Evolutionary conservation across 441 rosid genomes (phyloP).

Genomic region (Aquilaria agallochum): DNA sequence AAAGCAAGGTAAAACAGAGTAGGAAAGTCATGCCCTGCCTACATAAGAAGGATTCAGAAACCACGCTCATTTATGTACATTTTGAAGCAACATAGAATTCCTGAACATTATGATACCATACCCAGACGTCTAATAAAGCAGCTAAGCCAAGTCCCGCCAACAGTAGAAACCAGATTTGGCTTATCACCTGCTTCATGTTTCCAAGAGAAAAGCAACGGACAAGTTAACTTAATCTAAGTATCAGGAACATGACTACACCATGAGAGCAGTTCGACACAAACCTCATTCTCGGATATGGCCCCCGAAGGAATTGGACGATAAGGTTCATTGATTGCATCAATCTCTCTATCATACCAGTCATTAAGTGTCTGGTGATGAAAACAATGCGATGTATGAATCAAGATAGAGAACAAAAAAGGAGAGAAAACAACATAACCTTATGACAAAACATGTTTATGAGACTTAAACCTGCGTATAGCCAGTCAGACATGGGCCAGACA

Average conservation of each 20-base stretch:
- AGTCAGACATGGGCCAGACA: slow-evolving; percentile 97
- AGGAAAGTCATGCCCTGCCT: slow-evolving; percentile 93
- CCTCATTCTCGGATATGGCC: slow-evolving; percentile 92
- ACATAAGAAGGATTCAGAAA: slow-evolving; percentile 25
- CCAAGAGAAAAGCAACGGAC: slow-evolving; percentile 2
- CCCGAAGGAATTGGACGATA: slow-evolving; percentile 98
- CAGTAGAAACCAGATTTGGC: slow-evolving; percentile 88
- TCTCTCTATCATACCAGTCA: slow-evolving; percentile 95
- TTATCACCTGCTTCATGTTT: slow-evolving; percentile 58
- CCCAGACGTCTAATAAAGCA: slow-evolving; percentile 88
- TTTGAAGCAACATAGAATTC: not conserved
- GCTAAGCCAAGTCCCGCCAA: slow-evolving; percentile 82
- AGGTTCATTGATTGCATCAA: slow-evolving; percentile 96
- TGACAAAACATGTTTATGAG: too few relatives aligned
- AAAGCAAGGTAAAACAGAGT: slow-evolving; percentile 78
- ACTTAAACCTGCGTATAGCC: slow-evolving; percentile 85
- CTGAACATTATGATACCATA: slow-evolving; percentile 32
- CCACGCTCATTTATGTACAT: slow-evolving; percentile 2
- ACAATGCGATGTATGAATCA: not conserved
- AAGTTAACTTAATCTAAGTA: too few relatives aligned
- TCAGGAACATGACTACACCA: too few relatives aligned
- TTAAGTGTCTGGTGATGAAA: slow-evolving; percentile 63
- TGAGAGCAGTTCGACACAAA: slow-evolving; percentile 12
- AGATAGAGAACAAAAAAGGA: too few relatives aligned
- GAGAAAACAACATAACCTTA: too few relatives aligned